Evolutionary conservation across 148 eudicot species (phyloP).

Genomic region (Camellia japonica): DNA sequence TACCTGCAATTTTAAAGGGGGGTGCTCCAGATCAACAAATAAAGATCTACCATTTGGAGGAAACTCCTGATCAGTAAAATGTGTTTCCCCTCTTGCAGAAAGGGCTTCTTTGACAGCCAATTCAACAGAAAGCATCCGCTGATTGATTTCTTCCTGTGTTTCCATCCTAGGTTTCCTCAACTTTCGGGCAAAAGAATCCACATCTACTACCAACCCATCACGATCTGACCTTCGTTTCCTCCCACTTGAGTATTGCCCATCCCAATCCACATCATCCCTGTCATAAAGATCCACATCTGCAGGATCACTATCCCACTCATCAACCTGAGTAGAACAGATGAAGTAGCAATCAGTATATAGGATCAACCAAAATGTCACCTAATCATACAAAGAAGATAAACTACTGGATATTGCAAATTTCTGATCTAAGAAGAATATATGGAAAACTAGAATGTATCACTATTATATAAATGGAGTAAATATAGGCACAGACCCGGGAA

Average conservation of each 20-base stretch:
- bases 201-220: conserved; percentile 67
- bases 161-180: conserved; percentile 84
- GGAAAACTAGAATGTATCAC: not conserved
- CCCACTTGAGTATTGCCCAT: conserved; percentile 99
- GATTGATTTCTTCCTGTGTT: conserved; percentile 83
- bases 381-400: not conserved
- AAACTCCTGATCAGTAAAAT: conserved; percentile 94
- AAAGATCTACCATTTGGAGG: conserved; percentile 88
- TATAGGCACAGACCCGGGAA: conserved; percentile 59
- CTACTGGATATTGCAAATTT: conserved; percentile 1
- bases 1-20: conserved; percentile 85
- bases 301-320: conserved; percentile 99
- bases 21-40: conserved; percentile 75
- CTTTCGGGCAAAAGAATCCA: conserved; percentile 87
- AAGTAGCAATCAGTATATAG: not conserved
- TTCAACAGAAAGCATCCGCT: conserved; percentile 95
- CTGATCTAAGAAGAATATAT: not conserved
- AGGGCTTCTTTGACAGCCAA: conserved; percentile 96
- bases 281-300: conserved; percentile 98
- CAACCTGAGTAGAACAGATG: conserved; percentile 54
- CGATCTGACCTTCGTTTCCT: conserved; percentile 85
- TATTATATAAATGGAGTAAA: not conserved
- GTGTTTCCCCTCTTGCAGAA: conserved; percentile 76
- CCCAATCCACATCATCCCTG: conserved; percentile 98
- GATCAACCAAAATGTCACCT: not conserved